Conservation (phyloP, 2,329 filamentous ascomycete species). For the Conoideocrella luteorostrata region DNA sequence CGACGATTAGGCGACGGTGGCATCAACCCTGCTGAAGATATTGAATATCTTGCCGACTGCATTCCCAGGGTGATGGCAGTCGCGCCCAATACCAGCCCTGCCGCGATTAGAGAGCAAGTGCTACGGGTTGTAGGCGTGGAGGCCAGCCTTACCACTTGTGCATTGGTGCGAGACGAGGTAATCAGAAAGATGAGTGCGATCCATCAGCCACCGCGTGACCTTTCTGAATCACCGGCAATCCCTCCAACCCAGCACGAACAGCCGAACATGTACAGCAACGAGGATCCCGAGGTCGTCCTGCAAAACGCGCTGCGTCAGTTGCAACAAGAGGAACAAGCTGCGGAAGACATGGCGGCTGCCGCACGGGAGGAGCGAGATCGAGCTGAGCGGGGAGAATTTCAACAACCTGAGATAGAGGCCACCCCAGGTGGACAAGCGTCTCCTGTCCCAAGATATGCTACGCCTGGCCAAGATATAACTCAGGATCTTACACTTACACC, state of each 20-base stretch:
- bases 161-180: conserved; percentile 52
- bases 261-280: conserved; percentile 35
- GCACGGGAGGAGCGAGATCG: conserved; percentile 47
- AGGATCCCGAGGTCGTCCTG: conserved; percentile 52
- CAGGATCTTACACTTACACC: conserved; percentile 47
- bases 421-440: conserved; percentile 23
- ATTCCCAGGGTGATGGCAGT: conserved; percentile 55
- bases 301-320: conserved; percentile 54
- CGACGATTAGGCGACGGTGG: conserved; percentile 43
- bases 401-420: conserved; percentile 24
- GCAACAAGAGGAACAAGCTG: conserved; percentile 53
- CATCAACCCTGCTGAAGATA: conserved; percentile 45
- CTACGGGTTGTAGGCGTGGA: conserved; percentile 50
- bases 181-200: conserved; percentile 31
- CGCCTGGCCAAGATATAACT: conserved; percentile 28
- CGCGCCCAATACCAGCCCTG: conserved; percentile 50
- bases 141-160: conserved; percentile 45
- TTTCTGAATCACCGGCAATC: conserved; percentile 15
- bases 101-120: conserved; percentile 52
- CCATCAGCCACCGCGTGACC: conserved; percentile 16
- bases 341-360: conserved; percentile 49
- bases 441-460: conserved; percentile 26
- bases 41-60: conserved; percentile 54
- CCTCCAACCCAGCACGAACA: neutral
- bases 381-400: conserved; percentile 32